These are phyloP conservation scores for Crucihimalaya himalaica DNA, from an alignment of 345 rosid genomes.

Conservation along the genomic window DNA sequence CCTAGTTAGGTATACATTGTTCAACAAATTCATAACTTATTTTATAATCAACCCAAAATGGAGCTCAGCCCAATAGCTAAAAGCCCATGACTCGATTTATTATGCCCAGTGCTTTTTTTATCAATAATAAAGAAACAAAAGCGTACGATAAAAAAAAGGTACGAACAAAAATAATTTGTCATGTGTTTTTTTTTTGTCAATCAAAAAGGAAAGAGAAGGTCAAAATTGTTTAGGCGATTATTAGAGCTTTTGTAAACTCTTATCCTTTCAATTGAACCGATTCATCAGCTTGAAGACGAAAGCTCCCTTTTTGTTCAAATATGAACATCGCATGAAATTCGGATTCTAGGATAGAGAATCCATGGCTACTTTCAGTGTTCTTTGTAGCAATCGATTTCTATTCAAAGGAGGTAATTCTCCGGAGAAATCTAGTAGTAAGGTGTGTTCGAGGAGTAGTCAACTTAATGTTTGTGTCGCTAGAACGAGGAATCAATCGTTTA, in stretches of 20 bases:
- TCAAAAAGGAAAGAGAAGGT: not conserved
- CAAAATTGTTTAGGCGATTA: too few species aligned
- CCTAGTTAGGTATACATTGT: too few species aligned
- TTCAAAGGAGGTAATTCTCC: slow-evolving; percentile 35
- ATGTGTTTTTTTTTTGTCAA: not conserved
- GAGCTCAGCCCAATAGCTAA: not conserved
- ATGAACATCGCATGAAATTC: slow-evolving; percentile 40
- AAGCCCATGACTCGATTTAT: slow-evolving; percentile 9
- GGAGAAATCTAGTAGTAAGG: slow-evolving; percentile 31
- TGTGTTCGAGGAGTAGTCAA: slow-evolving; percentile 35
- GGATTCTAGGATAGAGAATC: slow-evolving; percentile 17
- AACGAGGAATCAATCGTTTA: slow-evolving; percentile 39
- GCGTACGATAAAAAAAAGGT: not conserved
- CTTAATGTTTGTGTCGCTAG: slow-evolving; percentile 37
- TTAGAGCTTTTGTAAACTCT: slow-evolving; percentile 7
- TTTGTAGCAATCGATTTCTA: slow-evolving; percentile 57
- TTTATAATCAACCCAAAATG: not conserved
- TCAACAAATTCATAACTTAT: too few species aligned
- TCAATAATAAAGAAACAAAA: not conserved
- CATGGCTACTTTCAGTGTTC: slow-evolving; percentile 62
- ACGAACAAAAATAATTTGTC: not conserved
- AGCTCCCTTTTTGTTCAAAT: too few species aligned
- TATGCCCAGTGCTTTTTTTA: not conserved
- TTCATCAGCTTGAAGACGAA: slow-evolving; percentile 23
- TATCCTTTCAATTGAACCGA: slow-evolving; percentile 27